These are phyloP conservation scores for Xanthoconium separans DNA, from an alignment of 1,284 basidiomycete genomes.

Conservation along the genomic window DNA sequence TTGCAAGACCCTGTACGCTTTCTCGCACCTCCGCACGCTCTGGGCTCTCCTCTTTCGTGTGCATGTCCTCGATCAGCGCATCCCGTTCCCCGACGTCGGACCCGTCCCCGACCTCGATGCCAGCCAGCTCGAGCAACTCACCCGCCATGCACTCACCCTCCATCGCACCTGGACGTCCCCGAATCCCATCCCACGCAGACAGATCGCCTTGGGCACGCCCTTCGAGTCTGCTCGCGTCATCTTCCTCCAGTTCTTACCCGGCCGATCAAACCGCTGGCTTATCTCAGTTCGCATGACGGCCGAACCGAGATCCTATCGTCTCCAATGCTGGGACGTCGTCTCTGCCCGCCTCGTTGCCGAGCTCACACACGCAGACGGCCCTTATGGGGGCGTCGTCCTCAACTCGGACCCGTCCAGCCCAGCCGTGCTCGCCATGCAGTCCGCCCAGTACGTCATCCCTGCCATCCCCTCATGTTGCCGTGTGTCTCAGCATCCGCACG, in stretches of 20 bases:
- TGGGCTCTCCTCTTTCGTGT: conserved; percentile 48
- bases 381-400: conserved; percentile 40
- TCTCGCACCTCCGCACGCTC: conserved; percentile 47
- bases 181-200: conserved; percentile 35
- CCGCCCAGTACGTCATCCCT: conserved; percentile 34
- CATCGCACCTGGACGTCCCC: conserved; percentile 48
- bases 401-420: conserved; percentile 35
- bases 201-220: conserved; percentile 28
- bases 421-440: conserved; percentile 40
- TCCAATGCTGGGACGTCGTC: conserved; percentile 56
- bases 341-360: conserved; percentile 35
- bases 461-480: too few species aligned
- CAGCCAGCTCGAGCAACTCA: conserved; percentile 42
- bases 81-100: conserved; percentile 47
- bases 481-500: not conserved
- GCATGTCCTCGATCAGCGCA: conserved; percentile 40
- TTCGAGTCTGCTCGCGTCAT: conserved; percentile 36
- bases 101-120: conserved; percentile 37
- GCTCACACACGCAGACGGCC: conserved; percentile 31
- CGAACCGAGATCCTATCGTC: conserved; percentile 29
- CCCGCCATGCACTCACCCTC: conserved; percentile 39
- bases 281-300: conserved; percentile 41
- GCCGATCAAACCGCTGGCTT: conserved; percentile 39
- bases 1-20: conserved; percentile 40
- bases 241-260: conserved; percentile 47